phyloP scores from a whole-genome alignment of 176 grass and related monocot genomes.

The Thalia dealbata region DNA sequence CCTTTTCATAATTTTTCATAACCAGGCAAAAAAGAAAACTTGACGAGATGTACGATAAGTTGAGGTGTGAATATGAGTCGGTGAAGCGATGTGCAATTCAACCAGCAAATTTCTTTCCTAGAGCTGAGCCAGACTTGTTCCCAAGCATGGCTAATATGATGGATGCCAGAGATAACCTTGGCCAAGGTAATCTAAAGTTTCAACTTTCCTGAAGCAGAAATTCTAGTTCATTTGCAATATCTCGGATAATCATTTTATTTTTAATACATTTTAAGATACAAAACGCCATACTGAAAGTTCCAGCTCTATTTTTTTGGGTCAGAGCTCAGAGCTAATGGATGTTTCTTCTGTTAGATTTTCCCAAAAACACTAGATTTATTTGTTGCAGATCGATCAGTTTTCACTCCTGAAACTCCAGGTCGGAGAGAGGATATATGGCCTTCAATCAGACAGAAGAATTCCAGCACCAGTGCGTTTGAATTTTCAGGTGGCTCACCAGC shows the following conservation, averaged over 20 bases:
- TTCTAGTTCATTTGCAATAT: neutral
- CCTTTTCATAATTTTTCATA: neutral
- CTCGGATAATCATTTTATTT: neutral
- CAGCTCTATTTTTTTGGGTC: neutral
- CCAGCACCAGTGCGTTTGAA: slow-evolving; percentile 38
- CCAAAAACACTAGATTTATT: slow-evolving; percentile 71
- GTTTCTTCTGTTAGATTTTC: slow-evolving; percentile 29
- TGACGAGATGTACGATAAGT: slow-evolving; percentile 88
- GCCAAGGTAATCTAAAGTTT: slow-evolving; percentile 49
- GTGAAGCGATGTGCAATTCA: slow-evolving; percentile 60
- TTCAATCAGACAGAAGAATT: slow-evolving; percentile 18
- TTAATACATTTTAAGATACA: neutral
- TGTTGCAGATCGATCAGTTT: slow-evolving; percentile 45
- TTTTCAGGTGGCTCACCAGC: slow-evolving; percentile 45
- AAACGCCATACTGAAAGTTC: neutral
- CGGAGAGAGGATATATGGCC: slow-evolving; percentile 52
- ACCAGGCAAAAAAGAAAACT: slow-evolving; percentile 86
- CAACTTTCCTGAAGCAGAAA: neutral
- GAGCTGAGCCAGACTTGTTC: slow-evolving; percentile 60
- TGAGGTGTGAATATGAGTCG: slow-evolving; percentile 67
- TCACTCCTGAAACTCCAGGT: slow-evolving; percentile 83
- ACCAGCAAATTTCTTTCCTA: slow-evolving; percentile 52
- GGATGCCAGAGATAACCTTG: slow-evolving; percentile 32
- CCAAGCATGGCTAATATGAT: slow-evolving; percentile 48
- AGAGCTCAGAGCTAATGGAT: slow-evolving; percentile 12